Evolutionary conservation across 805 yeast species (phyloP).

Genomic region (Grigorovia humatica): DNA sequence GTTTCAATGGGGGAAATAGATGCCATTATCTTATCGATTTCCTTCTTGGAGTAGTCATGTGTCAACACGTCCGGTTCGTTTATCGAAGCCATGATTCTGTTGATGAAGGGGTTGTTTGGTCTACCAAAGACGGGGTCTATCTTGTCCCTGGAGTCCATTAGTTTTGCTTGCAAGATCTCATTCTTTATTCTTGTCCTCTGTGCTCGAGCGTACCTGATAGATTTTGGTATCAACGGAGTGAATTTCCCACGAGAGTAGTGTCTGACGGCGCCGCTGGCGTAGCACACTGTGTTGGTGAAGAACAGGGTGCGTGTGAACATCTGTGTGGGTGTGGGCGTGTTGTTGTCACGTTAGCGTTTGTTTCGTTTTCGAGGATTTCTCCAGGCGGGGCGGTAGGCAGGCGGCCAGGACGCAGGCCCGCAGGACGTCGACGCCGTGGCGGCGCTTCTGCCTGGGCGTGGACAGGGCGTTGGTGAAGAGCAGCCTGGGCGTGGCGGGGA

Average conservation of each 20-base stretch:
- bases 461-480: conserved; percentile 43
- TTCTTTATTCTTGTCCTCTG: conserved; percentile 28
- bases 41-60: conserved; percentile 46
- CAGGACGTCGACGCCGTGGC: not conserved
- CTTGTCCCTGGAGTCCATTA: conserved; percentile 26
- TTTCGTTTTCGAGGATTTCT: too few relatives aligned
- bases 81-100: conserved; percentile 54
- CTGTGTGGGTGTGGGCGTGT: too few relatives aligned
- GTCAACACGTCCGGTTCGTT: conserved; percentile 57
- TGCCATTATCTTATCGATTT: conserved; percentile 63
- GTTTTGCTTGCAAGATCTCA: conserved; percentile 25
- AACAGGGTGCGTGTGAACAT: too few relatives aligned
- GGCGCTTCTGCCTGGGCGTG: conserved; percentile 12
- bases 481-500: conserved; percentile 33
- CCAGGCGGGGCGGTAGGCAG: not conserved
- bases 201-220: not conserved
- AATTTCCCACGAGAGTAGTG: not conserved
- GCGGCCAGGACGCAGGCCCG: not conserved
- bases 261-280: not conserved
- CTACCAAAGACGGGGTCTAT: conserved; percentile 84
- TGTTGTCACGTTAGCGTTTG: too few relatives aligned
- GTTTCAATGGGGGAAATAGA: conserved; percentile 36
- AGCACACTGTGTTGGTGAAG: too few relatives aligned
- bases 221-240: not conserved
- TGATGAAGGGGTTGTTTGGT: conserved; percentile 52